These are phyloP conservation scores for Fraxinus pennsylvanica DNA, from an alignment of 257 asterid genomes.

Conservation along the genomic window DNA sequence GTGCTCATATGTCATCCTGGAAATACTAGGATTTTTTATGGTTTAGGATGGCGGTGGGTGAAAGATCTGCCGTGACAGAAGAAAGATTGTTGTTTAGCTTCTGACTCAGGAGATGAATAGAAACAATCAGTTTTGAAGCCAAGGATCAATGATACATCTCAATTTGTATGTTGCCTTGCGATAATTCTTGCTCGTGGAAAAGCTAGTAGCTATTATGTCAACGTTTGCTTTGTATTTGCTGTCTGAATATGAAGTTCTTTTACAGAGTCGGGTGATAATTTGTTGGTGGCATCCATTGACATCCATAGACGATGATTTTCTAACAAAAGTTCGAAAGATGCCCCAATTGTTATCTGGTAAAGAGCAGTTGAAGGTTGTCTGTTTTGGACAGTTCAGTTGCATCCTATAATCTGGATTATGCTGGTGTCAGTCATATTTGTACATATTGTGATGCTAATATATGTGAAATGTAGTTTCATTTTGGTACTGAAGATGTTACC, in stretches of 20 bases:
- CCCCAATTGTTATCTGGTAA: background rate
- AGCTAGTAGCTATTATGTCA: background rate
- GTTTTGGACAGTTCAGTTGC: background rate
- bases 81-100: background rate
- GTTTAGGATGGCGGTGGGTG: background rate
- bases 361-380: background rate
- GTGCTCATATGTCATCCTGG: too few relatives aligned
- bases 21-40: too few relatives aligned
- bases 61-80: background rate
- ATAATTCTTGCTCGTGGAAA: background rate
- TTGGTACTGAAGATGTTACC: too few relatives aligned
- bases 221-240: background rate
- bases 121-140: too few relatives aligned
- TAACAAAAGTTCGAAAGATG: background rate
- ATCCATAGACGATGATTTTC: background rate
- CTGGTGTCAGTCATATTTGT: too few relatives aligned
- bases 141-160: too few relatives aligned
- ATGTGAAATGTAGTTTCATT: too few relatives aligned
- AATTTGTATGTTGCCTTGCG: too few relatives aligned
- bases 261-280: background rate
- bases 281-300: background rate
- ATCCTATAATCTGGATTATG: too few relatives aligned
- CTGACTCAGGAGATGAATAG: background rate
- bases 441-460: too few relatives aligned
- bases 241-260: too few relatives aligned